These are phyloP conservation scores for Zizania palustris DNA, from an alignment of 202 grass and related monocot genomes.

Conservation along the genomic window DNA sequence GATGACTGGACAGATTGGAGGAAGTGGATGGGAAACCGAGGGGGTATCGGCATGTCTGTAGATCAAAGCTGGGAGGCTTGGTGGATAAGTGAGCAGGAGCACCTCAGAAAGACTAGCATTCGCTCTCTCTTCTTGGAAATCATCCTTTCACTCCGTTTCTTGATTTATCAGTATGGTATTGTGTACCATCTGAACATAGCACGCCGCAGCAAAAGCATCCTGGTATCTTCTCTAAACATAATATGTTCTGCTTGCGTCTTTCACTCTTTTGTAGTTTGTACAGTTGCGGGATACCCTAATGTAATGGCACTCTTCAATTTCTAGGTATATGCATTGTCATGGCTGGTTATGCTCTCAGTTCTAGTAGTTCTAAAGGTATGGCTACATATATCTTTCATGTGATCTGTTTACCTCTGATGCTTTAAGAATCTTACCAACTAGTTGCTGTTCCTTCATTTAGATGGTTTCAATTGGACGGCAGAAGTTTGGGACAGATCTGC, in stretches of 20 bases:
- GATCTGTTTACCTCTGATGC: neutral
- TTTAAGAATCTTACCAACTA: slow-evolving; percentile 11
- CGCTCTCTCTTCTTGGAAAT: slow-evolving; percentile 86
- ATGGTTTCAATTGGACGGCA: slow-evolving; percentile 91
- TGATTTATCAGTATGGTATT: slow-evolving; percentile 98
- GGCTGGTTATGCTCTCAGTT: slow-evolving; percentile 91
- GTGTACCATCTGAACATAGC: slow-evolving; percentile 94
- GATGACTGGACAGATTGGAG: slow-evolving; percentile 96
- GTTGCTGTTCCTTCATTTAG: slow-evolving; percentile 48
- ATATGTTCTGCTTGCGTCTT: slow-evolving; percentile 27
- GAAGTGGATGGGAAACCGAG: slow-evolving; percentile 93
- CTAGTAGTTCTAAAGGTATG: slow-evolving; percentile 86
- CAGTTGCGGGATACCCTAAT: slow-evolving; percentile 19
- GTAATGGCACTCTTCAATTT: slow-evolving; percentile 20
- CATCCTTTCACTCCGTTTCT: slow-evolving; percentile 81
- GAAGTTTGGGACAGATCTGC: slow-evolving; percentile 78
- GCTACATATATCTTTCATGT: slow-evolving; percentile 15
- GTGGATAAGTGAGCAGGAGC: slow-evolving; percentile 84
- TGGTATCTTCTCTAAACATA: slow-evolving; percentile 57
- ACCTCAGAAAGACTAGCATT: slow-evolving; percentile 76
- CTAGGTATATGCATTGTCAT: slow-evolving; percentile 90
- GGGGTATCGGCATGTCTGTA: slow-evolving; percentile 77
- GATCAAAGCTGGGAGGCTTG: slow-evolving; percentile 98
- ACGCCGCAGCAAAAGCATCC: slow-evolving; percentile 60
- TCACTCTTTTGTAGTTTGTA: slow-evolving; percentile 28